Evolutionary conservation across 2,329 filamentous ascomycete species (phyloP).

Genomic region (Fusarium sp.): DNA sequence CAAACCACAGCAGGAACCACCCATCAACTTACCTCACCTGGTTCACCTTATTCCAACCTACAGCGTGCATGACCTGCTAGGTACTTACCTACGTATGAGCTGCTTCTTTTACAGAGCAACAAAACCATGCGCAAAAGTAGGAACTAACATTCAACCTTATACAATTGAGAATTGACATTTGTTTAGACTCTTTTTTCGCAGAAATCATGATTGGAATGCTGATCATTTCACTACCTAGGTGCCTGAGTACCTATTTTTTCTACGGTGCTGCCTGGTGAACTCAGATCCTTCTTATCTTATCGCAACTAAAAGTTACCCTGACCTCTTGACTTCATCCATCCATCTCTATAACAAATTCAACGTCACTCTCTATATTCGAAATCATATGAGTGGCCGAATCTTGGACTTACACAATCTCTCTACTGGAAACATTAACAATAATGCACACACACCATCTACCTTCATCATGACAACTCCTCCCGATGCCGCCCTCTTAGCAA

Average conservation of each 20-base stretch:
- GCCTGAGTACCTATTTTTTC: not conserved
- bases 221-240: not conserved
- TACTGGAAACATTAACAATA: not conserved
- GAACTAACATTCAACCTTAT: not conserved
- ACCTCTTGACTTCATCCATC: not conserved
- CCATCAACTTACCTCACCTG: slow-evolving; percentile 1
- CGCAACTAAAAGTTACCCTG: slow-evolving; percentile 9
- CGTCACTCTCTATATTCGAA: slow-evolving; percentile 14
- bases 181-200: not conserved
- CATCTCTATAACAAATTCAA: slow-evolving; percentile 1
- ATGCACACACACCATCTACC: not conserved
- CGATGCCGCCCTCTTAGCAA: slow-evolving; percentile 9
- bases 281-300: slow-evolving; percentile 19
- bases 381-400: slow-evolving; percentile 1
- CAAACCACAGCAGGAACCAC: not conserved
- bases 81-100: not conserved
- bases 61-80: not conserved
- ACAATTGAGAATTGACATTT: not conserved
- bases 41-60: not conserved
- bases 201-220: not conserved
- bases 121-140: not conserved
- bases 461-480: slow-evolving; percentile 20
- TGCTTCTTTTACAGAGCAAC: not conserved
- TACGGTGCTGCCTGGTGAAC: not conserved
- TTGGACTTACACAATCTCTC: slow-evolving; percentile 4